Conservation (phyloP, 1,139 yeast genomes). For the Geotrichum candidum region DNA sequence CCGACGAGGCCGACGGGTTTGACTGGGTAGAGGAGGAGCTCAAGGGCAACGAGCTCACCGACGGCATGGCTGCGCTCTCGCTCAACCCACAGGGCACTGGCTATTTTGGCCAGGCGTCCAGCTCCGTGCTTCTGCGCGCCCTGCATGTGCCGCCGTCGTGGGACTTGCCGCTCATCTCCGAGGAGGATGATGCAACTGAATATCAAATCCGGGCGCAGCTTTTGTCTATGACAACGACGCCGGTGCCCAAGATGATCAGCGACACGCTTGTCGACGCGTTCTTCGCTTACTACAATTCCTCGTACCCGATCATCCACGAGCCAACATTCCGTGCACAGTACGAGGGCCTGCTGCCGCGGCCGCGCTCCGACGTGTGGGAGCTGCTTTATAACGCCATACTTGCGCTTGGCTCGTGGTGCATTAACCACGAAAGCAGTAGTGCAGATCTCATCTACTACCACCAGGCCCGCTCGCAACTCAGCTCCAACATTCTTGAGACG, state of each 20-base stretch:
- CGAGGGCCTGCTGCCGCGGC: conserved; percentile 38
- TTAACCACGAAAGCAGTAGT: conserved; percentile 42
- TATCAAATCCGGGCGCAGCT: neutral
- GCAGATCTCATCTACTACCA: conserved; percentile 50
- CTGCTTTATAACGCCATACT: conserved; percentile 48
- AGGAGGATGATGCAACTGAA: neutral
- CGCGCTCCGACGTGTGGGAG: conserved; percentile 45
- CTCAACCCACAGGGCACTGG: conserved; percentile 48
- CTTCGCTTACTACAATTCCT: conserved; percentile 49
- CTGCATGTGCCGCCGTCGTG: conserved; percentile 24
- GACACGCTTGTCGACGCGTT: conserved; percentile 44
- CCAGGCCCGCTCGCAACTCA: conserved; percentile 42
- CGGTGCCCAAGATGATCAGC: conserved; percentile 31
- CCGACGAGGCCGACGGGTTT: conserved; percentile 47
- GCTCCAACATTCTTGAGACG: conserved; percentile 37
- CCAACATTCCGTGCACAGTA: conserved; percentile 47
- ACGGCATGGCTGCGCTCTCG: conserved; percentile 53
- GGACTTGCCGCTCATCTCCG: conserved; percentile 3
- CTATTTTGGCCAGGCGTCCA: conserved; percentile 56
- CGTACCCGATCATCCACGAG: conserved; percentile 57
- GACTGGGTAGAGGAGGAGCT: conserved; percentile 52
- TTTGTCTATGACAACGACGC: conserved; percentile 6
- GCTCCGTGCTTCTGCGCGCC: conserved; percentile 41
- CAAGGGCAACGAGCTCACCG: conserved; percentile 34
- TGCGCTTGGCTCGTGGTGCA: conserved; percentile 60